Evolutionary conservation across 345 rosid species (phyloP), one percentile per base, ranked within the genome.

Genomic region (Boechera divaricarpa): DNA sequence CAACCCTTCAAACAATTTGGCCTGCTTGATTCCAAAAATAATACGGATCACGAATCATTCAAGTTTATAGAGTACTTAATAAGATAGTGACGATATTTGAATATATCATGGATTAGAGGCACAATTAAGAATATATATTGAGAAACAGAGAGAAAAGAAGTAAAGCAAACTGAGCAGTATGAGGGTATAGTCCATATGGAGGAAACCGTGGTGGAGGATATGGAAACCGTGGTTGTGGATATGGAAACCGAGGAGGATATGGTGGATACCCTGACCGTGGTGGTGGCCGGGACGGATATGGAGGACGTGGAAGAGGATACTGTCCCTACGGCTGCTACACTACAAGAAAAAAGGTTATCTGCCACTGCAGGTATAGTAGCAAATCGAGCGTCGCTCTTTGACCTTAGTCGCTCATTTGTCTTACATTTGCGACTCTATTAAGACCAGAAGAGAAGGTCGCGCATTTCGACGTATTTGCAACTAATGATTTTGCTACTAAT

Each of bases 261-360:
- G 31, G 31, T 28, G 31, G 31, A 28, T 28, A 28, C 31, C 31
- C 31, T 2, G 31, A 3, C 31, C 31, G 3, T 28, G 31, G 31
- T 28, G 31, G 31, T 28, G 31, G 31, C 31, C 31, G 31, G 31
- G 31, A 28, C 31, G 61, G 72, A 10, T 48, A 48, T 52, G 58
- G 70, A 68, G 62, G 62, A 28, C 73, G 73, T n/a, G 63, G 73
- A 15, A 6, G 63, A 35, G 49, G 72, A 57, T 70, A 70, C 42
- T 70, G 74, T 57, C 15, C 44, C 29, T 70, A 57, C 10, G 74
- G 74, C 2, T 70, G 74, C 10, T 70, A n/a, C n/a, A n/a, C n/a
- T n/a, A n/a, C n/a, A n/a, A n/a, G n/a, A n/a, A n/a, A n/a, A n/a
- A n/a, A n/a, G n/a, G n/a, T n/a, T n/a, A n/a, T n/a, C n/a, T n/a